A percentile compares a stretch with the other conserved stretches of the same genome.
Evolutionary conservation across 139 green algal genomes (phyloP).

Genomic region (Auxenochlorella pyrenoidosa): DNA sequence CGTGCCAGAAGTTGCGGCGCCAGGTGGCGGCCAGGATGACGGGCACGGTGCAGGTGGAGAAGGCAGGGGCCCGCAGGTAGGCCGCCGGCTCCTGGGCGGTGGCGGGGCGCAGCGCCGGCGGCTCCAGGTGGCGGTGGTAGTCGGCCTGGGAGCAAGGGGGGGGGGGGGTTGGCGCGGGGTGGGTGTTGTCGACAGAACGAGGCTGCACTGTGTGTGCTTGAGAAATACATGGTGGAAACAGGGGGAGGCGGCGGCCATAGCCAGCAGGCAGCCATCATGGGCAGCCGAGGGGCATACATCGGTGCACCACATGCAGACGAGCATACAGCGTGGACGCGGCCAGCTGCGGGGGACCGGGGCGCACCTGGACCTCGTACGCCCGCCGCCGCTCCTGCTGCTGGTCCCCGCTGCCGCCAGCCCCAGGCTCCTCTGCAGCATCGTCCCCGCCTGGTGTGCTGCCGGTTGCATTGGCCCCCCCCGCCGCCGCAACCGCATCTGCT

Average conservation of each 20-base stretch:
- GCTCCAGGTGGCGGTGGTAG: not conserved
- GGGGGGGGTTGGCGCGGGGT: not conserved
- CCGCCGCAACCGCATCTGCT: not conserved
- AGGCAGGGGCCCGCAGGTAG: not conserved
- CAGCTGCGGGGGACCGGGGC: not conserved
- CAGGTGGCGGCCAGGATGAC: slow-evolving; percentile 4
- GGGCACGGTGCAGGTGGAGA: slow-evolving; percentile 28
- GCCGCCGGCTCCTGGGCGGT: not conserved
- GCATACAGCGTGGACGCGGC: too few relatives aligned
- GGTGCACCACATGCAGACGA: too few relatives aligned
- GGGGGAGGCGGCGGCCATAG: too few relatives aligned
- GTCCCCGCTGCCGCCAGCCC: not conserved
- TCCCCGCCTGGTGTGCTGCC: not conserved
- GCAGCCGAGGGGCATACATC: too few relatives aligned
- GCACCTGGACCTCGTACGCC: not conserved
- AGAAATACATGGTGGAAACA: too few relatives aligned
- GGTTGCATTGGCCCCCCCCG: not conserved
- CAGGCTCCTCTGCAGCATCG: not conserved
- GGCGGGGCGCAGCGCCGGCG: slow-evolving; percentile 9
- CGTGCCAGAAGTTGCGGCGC: slow-evolving; percentile 1
- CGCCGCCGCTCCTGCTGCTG: not conserved
- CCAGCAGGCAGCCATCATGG: too few relatives aligned
- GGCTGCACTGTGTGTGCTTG: not conserved
- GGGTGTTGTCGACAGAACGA: not conserved
- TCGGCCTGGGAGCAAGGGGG: not conserved